A percentile compares a stretch with the other conserved stretches of the same genome.
Evolutionary conservation across 768 basidiomycete species (phyloP).

Genomic region (Leccinum sublutescens): DNA sequence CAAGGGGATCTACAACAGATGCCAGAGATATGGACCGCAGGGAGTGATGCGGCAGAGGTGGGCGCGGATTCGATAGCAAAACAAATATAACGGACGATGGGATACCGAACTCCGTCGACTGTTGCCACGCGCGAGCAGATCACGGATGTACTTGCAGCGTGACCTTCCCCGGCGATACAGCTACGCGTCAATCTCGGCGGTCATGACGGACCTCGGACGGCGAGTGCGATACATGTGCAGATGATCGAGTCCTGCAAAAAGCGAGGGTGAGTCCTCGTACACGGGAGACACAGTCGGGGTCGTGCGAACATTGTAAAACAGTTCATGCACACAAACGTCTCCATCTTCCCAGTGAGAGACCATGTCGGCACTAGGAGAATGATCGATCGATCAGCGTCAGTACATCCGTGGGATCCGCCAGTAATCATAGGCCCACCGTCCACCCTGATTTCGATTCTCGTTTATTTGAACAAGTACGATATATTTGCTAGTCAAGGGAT

Average conservation of each 20-base stretch:
- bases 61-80: slow-evolving; percentile 17
- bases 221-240: slow-evolving; percentile 64
- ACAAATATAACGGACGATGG: slow-evolving; percentile 20
- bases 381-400: slow-evolving; percentile 1
- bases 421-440: slow-evolving; percentile 51
- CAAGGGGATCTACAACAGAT: slow-evolving; percentile 23
- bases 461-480: slow-evolving; percentile 82
- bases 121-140: slow-evolving; percentile 19
- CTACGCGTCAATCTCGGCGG: slow-evolving; percentile 18
- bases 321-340: slow-evolving; percentile 74
- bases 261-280: slow-evolving; percentile 11
- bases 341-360: slow-evolving; percentile 88
- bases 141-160: slow-evolving; percentile 21
- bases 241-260: slow-evolving; percentile 63
- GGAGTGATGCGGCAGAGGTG: slow-evolving; percentile 9
- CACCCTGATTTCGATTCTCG: slow-evolving; percentile 83
- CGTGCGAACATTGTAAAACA: slow-evolving; percentile 70
- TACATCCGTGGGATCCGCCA: slow-evolving; percentile 3
- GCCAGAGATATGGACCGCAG: slow-evolving; percentile 14
- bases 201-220: slow-evolving; percentile 46
- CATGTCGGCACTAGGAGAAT: slow-evolving; percentile 63
- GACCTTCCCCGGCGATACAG: slow-evolving; percentile 22
- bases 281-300: slow-evolving; percentile 2
- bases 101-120: slow-evolving; percentile 14
- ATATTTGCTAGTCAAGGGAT: slow-evolving; percentile 61